phyloP scores from a whole-genome alignment of 2,329 filamentous ascomycete genomes.

The Monilinia laxa region DNA sequence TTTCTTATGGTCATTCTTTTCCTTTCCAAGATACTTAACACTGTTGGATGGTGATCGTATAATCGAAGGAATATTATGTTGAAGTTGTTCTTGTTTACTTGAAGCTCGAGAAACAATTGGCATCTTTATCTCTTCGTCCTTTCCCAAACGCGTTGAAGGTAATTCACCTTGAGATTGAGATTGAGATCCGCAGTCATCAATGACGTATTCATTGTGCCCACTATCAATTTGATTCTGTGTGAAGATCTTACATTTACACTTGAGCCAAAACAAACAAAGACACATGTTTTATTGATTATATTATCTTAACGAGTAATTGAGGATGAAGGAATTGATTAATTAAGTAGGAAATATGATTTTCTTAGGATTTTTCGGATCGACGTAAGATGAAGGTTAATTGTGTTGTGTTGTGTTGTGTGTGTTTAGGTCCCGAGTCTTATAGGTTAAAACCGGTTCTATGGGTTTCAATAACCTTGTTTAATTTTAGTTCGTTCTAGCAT shows the following conservation, averaged over 20 bases:
- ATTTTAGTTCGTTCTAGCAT: too few species aligned
- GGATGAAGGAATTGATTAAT: too few species aligned
- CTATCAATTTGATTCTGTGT: neutral
- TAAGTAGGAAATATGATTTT: neutral
- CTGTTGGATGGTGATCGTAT: neutral
- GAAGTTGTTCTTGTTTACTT: neutral
- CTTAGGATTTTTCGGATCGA: neutral
- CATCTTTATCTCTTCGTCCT: neutral
- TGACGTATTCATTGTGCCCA: neutral
- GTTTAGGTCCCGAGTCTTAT: too few species aligned
- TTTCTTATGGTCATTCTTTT: neutral
- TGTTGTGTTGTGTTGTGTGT: neutral
- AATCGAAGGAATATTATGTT: neutral
- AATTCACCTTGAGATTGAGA: neutral
- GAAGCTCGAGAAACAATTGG: neutral
- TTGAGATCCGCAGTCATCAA: neutral
- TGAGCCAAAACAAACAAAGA: constrained; percentile 6
- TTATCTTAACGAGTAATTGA: neutral
- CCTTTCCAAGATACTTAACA: neutral
- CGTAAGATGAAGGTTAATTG: too few species aligned
- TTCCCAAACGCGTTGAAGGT: neutral
- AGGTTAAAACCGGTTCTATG: too few species aligned
- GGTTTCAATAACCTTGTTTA: too few species aligned
- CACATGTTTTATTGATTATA: neutral
- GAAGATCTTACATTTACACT: constrained; percentile 1